phyloP scores from a whole-genome alignment of 441 rosid species.

The Brassica balearica region DNA sequence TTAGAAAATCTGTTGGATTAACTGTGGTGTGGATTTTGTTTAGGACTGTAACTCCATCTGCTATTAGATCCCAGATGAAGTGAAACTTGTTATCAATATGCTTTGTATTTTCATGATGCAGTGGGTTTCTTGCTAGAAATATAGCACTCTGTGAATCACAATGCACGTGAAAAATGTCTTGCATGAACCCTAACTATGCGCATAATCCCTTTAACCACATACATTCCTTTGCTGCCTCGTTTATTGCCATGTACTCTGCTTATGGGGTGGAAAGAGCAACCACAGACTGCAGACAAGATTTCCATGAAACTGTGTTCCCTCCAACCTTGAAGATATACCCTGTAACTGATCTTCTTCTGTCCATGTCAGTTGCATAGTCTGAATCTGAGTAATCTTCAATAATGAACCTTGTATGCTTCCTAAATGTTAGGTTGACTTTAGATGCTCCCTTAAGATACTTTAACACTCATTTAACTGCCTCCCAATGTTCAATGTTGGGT shows the following conservation, averaged over 20 bases:
- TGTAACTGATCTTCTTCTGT: neutral
- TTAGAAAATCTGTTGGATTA: neutral
- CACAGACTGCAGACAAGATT: neutral
- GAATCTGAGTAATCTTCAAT: neutral
- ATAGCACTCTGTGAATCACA: neutral
- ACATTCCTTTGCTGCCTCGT: neutral
- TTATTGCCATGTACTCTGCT: neutral
- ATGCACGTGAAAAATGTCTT: neutral
- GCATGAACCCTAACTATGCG: neutral
- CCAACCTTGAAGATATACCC: neutral
- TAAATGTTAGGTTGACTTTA: neutral
- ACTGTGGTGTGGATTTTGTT: neutral
- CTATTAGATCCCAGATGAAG: neutral
- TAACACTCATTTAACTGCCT: neutral
- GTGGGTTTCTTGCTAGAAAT: neutral
- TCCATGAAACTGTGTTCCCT: neutral
- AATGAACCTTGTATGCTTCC: neutral
- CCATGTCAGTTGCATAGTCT: neutral
- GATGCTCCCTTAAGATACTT: neutral
- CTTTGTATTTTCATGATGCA: neutral
- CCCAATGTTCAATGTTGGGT: neutral
- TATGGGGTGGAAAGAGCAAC: neutral
- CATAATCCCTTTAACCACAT: neutral
- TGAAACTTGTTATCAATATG: neutral
- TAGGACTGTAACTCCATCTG: neutral